Evolutionary conservation across 192 early-diverging fungal genomes (phyloP).

Genomic region (Gonapodya prolifera): DNA sequence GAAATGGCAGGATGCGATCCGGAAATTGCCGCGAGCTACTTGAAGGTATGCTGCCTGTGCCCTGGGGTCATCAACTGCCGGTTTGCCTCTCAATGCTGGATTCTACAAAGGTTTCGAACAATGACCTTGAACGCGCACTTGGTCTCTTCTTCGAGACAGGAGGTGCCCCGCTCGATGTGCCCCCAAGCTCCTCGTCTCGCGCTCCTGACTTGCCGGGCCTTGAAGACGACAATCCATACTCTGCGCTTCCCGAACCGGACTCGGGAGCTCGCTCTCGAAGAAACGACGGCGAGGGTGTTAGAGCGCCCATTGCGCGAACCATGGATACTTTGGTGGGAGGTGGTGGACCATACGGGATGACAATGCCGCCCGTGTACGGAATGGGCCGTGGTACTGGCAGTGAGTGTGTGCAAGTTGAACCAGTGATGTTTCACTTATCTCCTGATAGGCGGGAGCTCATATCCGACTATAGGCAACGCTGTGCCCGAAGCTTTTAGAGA

Average conservation of each 20-base stretch:
- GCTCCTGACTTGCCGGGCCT: too few relatives aligned
- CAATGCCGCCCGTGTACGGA: conserved; percentile 8
- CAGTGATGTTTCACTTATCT: conserved; percentile 7
- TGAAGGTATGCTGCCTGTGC: too few relatives aligned
- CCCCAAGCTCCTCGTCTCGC: too few relatives aligned
- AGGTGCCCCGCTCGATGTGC: too few relatives aligned
- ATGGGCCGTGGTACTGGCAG: conserved; percentile 13
- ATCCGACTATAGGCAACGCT: conserved; percentile 29
- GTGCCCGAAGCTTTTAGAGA: conserved; percentile 49
- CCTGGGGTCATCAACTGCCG: too few relatives aligned
- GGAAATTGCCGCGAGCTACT: too few relatives aligned
- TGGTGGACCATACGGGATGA: conserved; percentile 13
- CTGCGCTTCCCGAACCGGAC: too few relatives aligned
- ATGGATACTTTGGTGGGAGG: conserved; percentile 60
- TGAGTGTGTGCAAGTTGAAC: conserved; percentile 5
- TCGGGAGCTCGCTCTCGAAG: neutral
- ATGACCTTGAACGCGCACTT: too few relatives aligned
- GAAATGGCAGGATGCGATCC: too few relatives aligned
- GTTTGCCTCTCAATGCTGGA: too few relatives aligned
- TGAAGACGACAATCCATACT: conserved; percentile 21
- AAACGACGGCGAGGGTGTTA: conserved; percentile 23
- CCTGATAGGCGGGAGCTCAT: conserved; percentile 15
- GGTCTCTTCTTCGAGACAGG: too few relatives aligned
- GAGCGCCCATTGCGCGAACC: conserved; percentile 75
- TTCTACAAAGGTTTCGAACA: too few relatives aligned